Evolutionary conservation across 2,329 filamentous ascomycete species (phyloP), one percentile per base, ranked within the genome.

Genomic region (Apiospora pterosperma): DNA sequence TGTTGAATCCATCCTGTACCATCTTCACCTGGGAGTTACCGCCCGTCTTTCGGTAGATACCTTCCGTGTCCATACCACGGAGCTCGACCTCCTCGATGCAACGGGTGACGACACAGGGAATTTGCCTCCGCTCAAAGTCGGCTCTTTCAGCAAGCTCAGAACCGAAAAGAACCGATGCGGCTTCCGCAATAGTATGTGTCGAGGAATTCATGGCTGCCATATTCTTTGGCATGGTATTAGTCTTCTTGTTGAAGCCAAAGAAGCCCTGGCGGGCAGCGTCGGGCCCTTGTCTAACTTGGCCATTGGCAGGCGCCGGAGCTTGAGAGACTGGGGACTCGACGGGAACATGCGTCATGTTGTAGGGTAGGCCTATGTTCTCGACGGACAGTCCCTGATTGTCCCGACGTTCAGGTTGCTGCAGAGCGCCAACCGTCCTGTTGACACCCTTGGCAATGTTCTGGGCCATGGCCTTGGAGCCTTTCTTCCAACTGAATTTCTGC

Each of bases 401-500:
- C 70, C 90, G 87, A 59, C 86, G 87, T 55, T 84, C 82, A 59
- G 75, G 87, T 74, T 79, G 84, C 75, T 84, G 86, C 82, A 85
- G 89, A 63, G 90, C 90, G 61, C 90, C 90, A 66, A 97, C 96
- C 6, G 94, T 94, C 63, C 93, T 92, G 78, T 97, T 97, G 76
- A 98, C 89, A 62, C 94, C 93, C 81, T 97, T 97, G 67, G 92
- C 91, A 62, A 98, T 92, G 74, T 94, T 95, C 78, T 97, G 97
- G 34, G 94, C 94, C 71, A 98, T 90, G 64, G 92, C 94, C 79
- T 97, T 95, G 42, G 92, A 92, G 42, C 93, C 93, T 82, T 96
- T 97, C 85, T 97, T 97, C 94, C 96, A 98, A 80, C 97, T 97
- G 80, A 97, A 97, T 77, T 97, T 98, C 81, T 93, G 97, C 63